Evolutionary conservation across 768 basidiomycete species (phyloP), one percentile per base, ranked within the genome.

Genomic region (Tulasnella sp.): DNA sequence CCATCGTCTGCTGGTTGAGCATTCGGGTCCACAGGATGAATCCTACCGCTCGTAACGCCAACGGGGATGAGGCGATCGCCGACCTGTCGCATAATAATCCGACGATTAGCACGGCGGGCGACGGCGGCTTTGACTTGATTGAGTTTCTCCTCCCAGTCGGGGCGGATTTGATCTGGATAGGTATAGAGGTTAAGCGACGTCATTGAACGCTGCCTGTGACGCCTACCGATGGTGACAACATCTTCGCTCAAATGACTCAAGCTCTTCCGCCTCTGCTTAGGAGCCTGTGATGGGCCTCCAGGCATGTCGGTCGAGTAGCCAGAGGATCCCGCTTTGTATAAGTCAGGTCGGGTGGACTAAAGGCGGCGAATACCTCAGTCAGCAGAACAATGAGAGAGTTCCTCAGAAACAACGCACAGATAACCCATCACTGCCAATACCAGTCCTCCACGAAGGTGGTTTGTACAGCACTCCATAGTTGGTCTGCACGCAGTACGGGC

Each of bases 31-130:
- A 83, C 82, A 17, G 84, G 85, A 79, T 92, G 91, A 73, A 92
- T 89, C 31, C 93, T 88, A 76, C 91, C 95, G 80, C 94, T 96
- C 2, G 96, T 96, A 78, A 97, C 93, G 36, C 97, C 97, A 31
- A 99, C 94, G 38, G 97, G 97, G 77, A 99, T 93, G 74, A 99
- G 91, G 40, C 96, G 89, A 83, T 99, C 97, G 75, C 97, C 97
- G 39, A 99, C 94, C 83, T 98, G 95, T 64, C 97, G 90, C 96
- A 99, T 99, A 75, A 99, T 92, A 82, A 99, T 97, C 67, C 97
- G 88, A 81, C 97, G 87, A 82, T 97, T 96, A 11, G 97, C 97
- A 36, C 96, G 91, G 77, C 97, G 89, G n/a, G 94, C 90, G 42
- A 95, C 96, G n/a, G 94, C 91, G 39, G 97, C 97, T 76, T 93